These are phyloP conservation scores for Amoebophrya sp. DNA, from an alignment of 169 alveolate genomes.

Conservation along the genomic window DNA sequence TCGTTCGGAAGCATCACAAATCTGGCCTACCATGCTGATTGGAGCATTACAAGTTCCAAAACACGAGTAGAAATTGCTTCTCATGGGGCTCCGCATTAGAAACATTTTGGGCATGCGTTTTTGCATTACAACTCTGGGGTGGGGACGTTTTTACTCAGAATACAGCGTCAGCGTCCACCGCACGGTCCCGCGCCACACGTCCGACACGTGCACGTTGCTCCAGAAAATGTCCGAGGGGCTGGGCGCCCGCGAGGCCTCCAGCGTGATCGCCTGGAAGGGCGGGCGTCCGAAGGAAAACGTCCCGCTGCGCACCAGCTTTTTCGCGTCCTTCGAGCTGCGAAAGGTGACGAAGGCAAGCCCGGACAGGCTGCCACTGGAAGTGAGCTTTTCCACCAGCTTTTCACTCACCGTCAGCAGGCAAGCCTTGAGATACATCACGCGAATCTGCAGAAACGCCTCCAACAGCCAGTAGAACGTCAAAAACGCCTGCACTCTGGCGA, in stretches of 20 bases:
- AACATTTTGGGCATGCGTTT: neutral
- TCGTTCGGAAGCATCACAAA: neutral
- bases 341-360: conserved; percentile 6
- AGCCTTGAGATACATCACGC: neutral
- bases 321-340: neutral
- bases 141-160: no score
- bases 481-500: neutral
- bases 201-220: neutral
- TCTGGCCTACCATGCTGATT: neutral
- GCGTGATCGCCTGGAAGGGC: neutral
- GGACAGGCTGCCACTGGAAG: neutral
- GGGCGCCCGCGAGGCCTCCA: neutral
- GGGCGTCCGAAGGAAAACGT: neutral
- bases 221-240: neutral
- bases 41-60: neutral
- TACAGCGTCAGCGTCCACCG: neutral
- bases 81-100: neutral
- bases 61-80: neutral
- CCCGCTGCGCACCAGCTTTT: neutral
- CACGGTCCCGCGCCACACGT: neutral
- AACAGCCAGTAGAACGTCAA: neutral
- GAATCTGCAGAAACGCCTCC: neutral
- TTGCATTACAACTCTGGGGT: neutral
- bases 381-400: neutral
- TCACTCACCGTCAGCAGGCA: neutral